Conservation (phyloP, 2,329 filamentous ascomycete genomes). For the Colletotrichum neosansevieriae region DNA sequence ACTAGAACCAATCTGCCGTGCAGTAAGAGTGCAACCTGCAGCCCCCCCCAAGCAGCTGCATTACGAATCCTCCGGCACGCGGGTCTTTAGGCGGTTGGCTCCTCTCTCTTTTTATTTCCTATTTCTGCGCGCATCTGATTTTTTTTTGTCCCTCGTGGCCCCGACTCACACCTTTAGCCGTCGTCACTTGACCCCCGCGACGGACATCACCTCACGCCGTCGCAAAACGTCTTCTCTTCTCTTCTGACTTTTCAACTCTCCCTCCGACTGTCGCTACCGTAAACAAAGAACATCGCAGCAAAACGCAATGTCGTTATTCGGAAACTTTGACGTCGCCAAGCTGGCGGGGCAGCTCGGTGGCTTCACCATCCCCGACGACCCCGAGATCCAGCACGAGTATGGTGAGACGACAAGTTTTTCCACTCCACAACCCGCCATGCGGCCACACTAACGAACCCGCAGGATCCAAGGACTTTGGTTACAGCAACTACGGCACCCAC, state of each 20-base stretch:
- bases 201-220: background rate
- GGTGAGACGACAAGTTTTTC: constrained; percentile 15
- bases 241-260: background rate
- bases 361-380: constrained; percentile 49
- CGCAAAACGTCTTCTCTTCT: background rate
- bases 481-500: constrained; percentile 32
- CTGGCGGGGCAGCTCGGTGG: constrained; percentile 54
- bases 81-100: background rate
- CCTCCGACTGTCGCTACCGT: constrained; percentile 27
- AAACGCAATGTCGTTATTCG: constrained; percentile 29
- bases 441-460: background rate
- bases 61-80: constrained; percentile 32
- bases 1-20: constrained; percentile 38
- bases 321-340: constrained; percentile 46
- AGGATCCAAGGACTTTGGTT: constrained; percentile 37
- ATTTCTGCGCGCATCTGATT: constrained; percentile 12
- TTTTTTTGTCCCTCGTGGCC: constrained; percentile 22
- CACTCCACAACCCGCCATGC: background rate
- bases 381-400: constrained; percentile 46
- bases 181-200: constrained; percentile 35
- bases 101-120: constrained; percentile 3
- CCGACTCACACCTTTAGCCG: constrained; percentile 3
- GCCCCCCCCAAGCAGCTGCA: constrained; percentile 19
- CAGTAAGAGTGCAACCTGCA: constrained; percentile 12
- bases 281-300: background rate